Percentiles rank a stretch among this genome's conserved stretches.
These are phyloP conservation scores for Penicillium sp. DNA, from an alignment of 2,329 filamentous ascomycete genomes.

Conservation along the genomic window DNA sequence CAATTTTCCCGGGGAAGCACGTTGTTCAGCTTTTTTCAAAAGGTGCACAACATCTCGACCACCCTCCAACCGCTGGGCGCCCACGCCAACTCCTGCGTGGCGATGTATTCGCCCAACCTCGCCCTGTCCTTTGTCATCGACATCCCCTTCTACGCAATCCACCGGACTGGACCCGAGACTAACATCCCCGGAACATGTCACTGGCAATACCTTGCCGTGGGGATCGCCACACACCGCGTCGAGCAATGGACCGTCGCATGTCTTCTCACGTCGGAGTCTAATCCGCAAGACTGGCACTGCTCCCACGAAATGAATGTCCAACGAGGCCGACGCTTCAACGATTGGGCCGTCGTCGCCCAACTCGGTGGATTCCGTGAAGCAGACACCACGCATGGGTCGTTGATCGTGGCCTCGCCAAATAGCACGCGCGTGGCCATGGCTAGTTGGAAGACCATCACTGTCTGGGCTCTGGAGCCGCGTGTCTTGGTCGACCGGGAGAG, in stretches of 20 bases:
- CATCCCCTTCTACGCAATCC: slow-evolving; percentile 37
- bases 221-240: slow-evolving; percentile 30
- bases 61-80: slow-evolving; percentile 6
- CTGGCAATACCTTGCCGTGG: slow-evolving; percentile 38
- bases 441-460: slow-evolving; percentile 37
- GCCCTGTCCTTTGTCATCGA: slow-evolving; percentile 32
- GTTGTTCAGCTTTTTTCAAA: slow-evolving; percentile 33
- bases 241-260: slow-evolving; percentile 34
- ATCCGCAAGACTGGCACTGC: slow-evolving; percentile 25
- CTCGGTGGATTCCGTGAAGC: slow-evolving; percentile 31
- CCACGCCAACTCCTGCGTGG: slow-evolving; percentile 20
- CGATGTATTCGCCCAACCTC: slow-evolving; percentile 20
- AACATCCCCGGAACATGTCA: slow-evolving; percentile 22
- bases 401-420: slow-evolving; percentile 29
- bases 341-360: slow-evolving; percentile 34
- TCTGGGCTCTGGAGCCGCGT: slow-evolving; percentile 38
- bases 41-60: slow-evolving; percentile 9
- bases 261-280: slow-evolving; percentile 31
- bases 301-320: slow-evolving; percentile 33
- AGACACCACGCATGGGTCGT: slow-evolving; percentile 34
- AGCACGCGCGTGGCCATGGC: slow-evolving; percentile 39
- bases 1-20: slow-evolving; percentile 29
- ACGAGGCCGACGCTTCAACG: slow-evolving; percentile 34
- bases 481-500: slow-evolving; percentile 29
- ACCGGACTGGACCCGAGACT: slow-evolving; percentile 17